Evolutionary conservation across 148 eudicot genomes (phyloP).

Genomic region (Persicaria maculosa): DNA sequence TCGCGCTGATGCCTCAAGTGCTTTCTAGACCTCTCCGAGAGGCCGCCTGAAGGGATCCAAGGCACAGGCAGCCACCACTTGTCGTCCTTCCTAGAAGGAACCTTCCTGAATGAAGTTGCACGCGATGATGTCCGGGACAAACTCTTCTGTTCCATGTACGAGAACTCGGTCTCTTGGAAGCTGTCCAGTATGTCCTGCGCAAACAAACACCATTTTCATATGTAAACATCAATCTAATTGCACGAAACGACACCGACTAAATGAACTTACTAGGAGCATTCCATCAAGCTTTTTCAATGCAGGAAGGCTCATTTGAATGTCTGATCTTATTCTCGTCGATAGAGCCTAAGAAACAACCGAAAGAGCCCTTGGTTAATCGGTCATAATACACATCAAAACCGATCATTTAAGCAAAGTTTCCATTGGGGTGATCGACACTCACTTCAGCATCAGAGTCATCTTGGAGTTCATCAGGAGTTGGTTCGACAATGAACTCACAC

Average conservation of each 20-base stretch:
- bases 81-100: constrained; percentile 52
- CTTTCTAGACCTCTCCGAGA: constrained; percentile 58
- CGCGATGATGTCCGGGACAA: constrained; percentile 45
- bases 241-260: background rate
- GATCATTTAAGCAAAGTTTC: background rate
- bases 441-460: constrained; percentile 61
- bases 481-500: constrained; percentile 87
- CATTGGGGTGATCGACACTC: background rate
- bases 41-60: constrained; percentile 64
- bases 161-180: constrained; percentile 75
- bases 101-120: constrained; percentile 62
- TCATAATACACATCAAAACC: background rate
- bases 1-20: constrained; percentile 65
- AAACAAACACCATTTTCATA: background rate
- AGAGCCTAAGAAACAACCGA: constrained; percentile 40
- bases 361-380: background rate
- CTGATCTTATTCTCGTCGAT: constrained; percentile 62
- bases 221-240: background rate
- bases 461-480: constrained; percentile 28
- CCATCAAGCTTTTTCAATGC: constrained; percentile 81
- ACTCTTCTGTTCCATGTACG: constrained; percentile 84
- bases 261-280: constrained; percentile 65
- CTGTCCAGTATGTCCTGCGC: constrained; percentile 72
- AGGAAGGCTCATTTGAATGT: constrained; percentile 77
- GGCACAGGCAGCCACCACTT: constrained; percentile 98